A percentile compares a stretch with the other conserved stretches of the same genome.
Evolutionary conservation across 495 filamentous ascomycete genomes (phyloP).

Genomic region (Daldinia childiae): DNA sequence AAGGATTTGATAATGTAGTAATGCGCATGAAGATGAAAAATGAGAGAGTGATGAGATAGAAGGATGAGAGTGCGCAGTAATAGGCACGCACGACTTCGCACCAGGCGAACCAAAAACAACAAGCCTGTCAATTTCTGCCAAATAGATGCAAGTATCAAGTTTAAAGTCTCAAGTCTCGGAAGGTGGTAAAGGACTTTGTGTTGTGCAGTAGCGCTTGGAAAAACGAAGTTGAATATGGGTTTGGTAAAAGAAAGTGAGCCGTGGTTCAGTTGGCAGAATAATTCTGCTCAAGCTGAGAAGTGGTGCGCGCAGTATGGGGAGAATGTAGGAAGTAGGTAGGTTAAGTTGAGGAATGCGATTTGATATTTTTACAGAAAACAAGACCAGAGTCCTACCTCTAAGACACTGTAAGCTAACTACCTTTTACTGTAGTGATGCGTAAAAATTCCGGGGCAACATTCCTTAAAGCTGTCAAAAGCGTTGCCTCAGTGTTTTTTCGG

Average conservation of each 20-base stretch:
- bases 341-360: background rate
- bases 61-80: background rate
- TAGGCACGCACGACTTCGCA: background rate
- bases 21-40: background rate
- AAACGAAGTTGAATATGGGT: background rate
- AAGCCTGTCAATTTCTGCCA: background rate
- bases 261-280: background rate
- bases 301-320: background rate
- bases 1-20: slow-evolving; percentile 2
- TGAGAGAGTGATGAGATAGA: background rate
- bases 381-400: background rate
- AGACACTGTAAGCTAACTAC: background rate
- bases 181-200: background rate
- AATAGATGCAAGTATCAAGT: background rate
- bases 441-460: background rate
- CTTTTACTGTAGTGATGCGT: too few species aligned
- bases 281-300: background rate
- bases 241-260: background rate
- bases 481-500: background rate
- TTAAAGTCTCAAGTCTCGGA: background rate
- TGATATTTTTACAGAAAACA: background rate
- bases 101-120: slow-evolving; percentile 3
- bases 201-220: background rate
- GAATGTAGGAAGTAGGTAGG: too few species aligned
- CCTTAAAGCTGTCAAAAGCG: background rate